These are phyloP conservation scores for Euphorbia corollata DNA, from an alignment of 441 rosid genomes.

Conservation along the genomic window DNA sequence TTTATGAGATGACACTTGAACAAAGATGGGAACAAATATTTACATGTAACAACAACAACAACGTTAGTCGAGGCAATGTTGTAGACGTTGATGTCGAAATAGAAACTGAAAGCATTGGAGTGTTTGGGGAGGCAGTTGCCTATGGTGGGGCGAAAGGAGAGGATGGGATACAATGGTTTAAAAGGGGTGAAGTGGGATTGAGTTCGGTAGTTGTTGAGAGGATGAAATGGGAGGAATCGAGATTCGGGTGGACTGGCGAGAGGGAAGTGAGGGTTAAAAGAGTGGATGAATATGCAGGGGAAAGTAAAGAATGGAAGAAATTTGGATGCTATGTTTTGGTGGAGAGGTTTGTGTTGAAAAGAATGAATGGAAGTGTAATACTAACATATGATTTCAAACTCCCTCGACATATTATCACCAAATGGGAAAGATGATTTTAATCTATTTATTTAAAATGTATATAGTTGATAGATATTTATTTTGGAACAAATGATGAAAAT, in stretches of 20 bases:
- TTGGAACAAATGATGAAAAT: no score
- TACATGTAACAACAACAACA: slow-evolving; percentile 14
- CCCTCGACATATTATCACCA: slow-evolving; percentile 23
- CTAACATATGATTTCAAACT: slow-evolving; percentile 33
- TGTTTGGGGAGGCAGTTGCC: slow-evolving; percentile 23
- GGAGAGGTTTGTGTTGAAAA: slow-evolving; percentile 40
- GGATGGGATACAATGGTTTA: slow-evolving; percentile 30
- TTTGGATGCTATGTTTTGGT: slow-evolving; percentile 36
- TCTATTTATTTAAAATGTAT: no score
- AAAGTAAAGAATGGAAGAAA: slow-evolving; percentile 28
- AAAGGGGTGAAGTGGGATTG: background rate
- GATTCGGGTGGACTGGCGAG: slow-evolving; percentile 33
- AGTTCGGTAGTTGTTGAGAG: slow-evolving; percentile 9
- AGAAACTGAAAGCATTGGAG: slow-evolving; percentile 23
- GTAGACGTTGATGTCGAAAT: slow-evolving; percentile 31
- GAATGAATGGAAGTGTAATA: slow-evolving; percentile 35
- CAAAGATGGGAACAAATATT: slow-evolving; percentile 48
- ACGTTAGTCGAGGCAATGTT: background rate
- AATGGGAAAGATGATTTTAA: slow-evolving; percentile 29
- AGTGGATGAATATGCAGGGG: slow-evolving; percentile 23
- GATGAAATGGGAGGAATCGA: slow-evolving; percentile 20
- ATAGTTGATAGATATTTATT: no score
- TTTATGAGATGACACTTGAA: slow-evolving; percentile 44
- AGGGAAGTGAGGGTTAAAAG: slow-evolving; percentile 22
- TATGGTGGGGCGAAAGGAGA: slow-evolving; percentile 24